phyloP scores from a whole-genome alignment of 345 rosid genomes.

The Lumnitzera littorea region DNA sequence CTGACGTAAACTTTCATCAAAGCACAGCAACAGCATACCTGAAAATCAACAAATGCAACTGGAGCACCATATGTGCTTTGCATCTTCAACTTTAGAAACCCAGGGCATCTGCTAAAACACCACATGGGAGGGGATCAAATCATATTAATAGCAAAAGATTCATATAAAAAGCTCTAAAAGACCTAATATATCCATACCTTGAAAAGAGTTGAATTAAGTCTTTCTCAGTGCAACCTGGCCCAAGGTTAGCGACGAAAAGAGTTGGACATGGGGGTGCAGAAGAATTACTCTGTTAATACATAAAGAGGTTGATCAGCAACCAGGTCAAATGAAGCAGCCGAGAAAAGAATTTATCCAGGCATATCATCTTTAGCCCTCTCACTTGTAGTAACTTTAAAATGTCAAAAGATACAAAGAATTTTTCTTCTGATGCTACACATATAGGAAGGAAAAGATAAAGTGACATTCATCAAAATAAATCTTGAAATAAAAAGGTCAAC shows the following conservation, averaged over 20 bases:
- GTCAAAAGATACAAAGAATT: too few relatives aligned
- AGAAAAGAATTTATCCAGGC: too few relatives aligned
- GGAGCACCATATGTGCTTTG: slow-evolving; percentile 75
- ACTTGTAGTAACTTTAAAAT: too few relatives aligned
- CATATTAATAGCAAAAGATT: too few relatives aligned
- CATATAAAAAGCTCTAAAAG: neutral
- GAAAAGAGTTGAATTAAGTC: slow-evolving; percentile 79
- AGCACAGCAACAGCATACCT: slow-evolving; percentile 33
- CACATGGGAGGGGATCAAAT: neutral
- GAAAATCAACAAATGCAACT: slow-evolving; percentile 89
- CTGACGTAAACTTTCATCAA: neutral
- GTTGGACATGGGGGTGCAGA: slow-evolving; percentile 82
- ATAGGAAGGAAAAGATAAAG: too few relatives aligned
- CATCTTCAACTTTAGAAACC: slow-evolving; percentile 79
- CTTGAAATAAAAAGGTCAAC: too few relatives aligned
- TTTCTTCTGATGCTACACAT: too few relatives aligned
- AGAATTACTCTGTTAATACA: slow-evolving; percentile 35
- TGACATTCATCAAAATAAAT: too few relatives aligned
- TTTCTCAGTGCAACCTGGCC: slow-evolving; percentile 73
- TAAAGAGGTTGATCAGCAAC: neutral
- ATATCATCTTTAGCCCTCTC: too few relatives aligned
- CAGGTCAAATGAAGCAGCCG: neutral
- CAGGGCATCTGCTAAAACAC: slow-evolving; percentile 49
- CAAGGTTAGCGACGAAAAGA: slow-evolving; percentile 77
- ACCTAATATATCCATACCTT: slow-evolving; percentile 29